These are phyloP conservation scores for Pseudognaphalium luteoalbum DNA, from an alignment of 129 eudicot species.

Conservation along the genomic window DNA sequence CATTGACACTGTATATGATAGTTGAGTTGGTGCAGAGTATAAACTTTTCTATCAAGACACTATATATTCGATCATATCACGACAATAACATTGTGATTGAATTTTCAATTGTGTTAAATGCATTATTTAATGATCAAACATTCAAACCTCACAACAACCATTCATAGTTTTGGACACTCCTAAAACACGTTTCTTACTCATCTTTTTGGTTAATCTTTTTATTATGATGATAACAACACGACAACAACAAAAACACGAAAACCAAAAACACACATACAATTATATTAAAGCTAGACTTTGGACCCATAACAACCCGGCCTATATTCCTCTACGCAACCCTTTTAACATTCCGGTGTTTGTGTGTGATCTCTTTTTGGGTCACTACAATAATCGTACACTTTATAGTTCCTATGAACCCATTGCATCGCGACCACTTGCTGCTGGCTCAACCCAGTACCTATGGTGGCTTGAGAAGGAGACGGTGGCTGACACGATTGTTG, in stretches of 20 bases:
- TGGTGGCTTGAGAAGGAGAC: constrained; percentile 27
- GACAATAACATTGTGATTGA: too few species aligned
- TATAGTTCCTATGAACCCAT: constrained; percentile 57
- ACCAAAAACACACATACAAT: background rate
- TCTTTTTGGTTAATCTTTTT: too few species aligned
- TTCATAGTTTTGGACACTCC: background rate
- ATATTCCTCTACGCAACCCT: background rate
- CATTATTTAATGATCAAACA: too few species aligned
- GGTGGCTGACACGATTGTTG: constrained; percentile 27
- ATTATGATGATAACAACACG: background rate
- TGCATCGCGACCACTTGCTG: constrained; percentile 57
- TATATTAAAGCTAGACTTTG: background rate
- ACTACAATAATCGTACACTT: constrained; percentile 73
- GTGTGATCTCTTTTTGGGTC: constrained; percentile 67
- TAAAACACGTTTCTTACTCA: background rate
- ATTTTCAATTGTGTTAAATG: too few species aligned
- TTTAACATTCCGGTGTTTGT: constrained; percentile 75
- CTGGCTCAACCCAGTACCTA: constrained; percentile 48
- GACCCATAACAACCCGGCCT: constrained; percentile 24
- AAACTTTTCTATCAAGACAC: too few species aligned
- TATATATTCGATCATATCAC: too few species aligned
- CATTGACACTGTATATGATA: too few species aligned
- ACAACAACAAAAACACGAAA: background rate
- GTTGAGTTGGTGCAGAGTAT: too few species aligned
- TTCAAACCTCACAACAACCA: too few species aligned